Evolutionary conservation across 1,284 basidiomycete genomes (phyloP).

Genomic region (Cutaneotrichosporon cavernicola): DNA sequence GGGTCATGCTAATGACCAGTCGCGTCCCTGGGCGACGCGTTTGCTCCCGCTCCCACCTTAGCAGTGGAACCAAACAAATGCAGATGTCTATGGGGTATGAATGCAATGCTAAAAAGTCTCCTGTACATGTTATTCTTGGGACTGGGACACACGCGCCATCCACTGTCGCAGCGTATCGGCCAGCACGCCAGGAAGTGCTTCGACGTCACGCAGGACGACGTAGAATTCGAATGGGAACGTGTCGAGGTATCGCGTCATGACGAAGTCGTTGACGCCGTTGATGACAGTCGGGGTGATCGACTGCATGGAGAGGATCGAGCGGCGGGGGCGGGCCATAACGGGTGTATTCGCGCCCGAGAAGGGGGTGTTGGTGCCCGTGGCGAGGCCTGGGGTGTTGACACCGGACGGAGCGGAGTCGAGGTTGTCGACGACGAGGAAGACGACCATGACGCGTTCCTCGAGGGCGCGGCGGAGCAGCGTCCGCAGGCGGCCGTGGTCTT

Average conservation of each 20-base stretch:
- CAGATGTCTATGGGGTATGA: slow-evolving; percentile 7
- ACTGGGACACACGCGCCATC: slow-evolving; percentile 52
- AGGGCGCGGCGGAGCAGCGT: slow-evolving; percentile 79
- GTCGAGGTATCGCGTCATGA: slow-evolving; percentile 87
- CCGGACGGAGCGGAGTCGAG: slow-evolving; percentile 25
- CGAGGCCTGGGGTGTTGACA: slow-evolving; percentile 11
- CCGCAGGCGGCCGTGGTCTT: slow-evolving; percentile 84
- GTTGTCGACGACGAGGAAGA: slow-evolving; percentile 89
- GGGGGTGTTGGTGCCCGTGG: slow-evolving; percentile 11
- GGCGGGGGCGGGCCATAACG: slow-evolving; percentile 20
- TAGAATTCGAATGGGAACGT: slow-evolving; percentile 99
- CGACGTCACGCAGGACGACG: slow-evolving; percentile 85
- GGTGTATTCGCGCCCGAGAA: slow-evolving; percentile 21
- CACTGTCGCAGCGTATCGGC: slow-evolving; percentile 88
- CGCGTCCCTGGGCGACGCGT: slow-evolving; percentile 11
- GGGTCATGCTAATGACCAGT: background rate
- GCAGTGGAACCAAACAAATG: slow-evolving; percentile 21
- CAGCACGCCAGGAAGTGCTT: slow-evolving; percentile 87
- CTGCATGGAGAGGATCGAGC: slow-evolving; percentile 81
- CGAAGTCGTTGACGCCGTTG: slow-evolving; percentile 82
- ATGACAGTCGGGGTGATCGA: slow-evolving; percentile 82
- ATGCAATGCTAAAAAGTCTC: slow-evolving; percentile 5
- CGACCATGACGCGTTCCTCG: slow-evolving; percentile 90
- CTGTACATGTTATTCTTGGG: slow-evolving; percentile 39
- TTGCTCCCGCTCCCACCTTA: background rate